Percentiles rank a stretch among this genome's conserved stretches.
Conservation (phyloP, 805 yeast genomes). For the Citeromyces matritensis region DNA sequence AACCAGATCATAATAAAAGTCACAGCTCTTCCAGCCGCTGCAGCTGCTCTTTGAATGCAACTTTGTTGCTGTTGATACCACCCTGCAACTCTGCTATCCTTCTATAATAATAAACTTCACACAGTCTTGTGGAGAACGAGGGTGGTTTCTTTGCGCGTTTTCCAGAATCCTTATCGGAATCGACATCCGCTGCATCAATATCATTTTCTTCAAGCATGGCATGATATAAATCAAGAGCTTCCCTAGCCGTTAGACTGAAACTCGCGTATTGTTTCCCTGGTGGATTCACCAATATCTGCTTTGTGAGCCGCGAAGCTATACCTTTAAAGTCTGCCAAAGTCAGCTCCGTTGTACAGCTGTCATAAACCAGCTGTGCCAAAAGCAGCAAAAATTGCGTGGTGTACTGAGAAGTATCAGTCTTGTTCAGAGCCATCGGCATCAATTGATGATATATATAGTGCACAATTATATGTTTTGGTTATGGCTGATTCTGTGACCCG, state of each 20-base stretch:
- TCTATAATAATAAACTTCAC: slow-evolving; percentile 8
- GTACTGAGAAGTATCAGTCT: slow-evolving; percentile 4
- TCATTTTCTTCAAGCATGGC: slow-evolving; percentile 7
- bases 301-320: slow-evolving; percentile 6
- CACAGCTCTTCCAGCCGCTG: slow-evolving; percentile 1
- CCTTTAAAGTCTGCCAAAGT: slow-evolving; percentile 3
- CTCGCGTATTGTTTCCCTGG: background rate
- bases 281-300: slow-evolving; percentile 11
- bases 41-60: slow-evolving; percentile 5
- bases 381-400: slow-evolving; percentile 14
- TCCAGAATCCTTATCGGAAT: slow-evolving; percentile 3
- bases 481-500: slow-evolving; percentile 1
- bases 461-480: slow-evolving; percentile 1
- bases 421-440: too few species aligned
- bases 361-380: slow-evolving; percentile 14
- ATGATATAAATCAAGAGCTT: slow-evolving; percentile 6
- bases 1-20: too few species aligned
- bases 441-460: slow-evolving; percentile 5
- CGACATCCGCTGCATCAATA: slow-evolving; percentile 2
- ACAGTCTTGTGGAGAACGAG: slow-evolving; percentile 7
- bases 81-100: slow-evolving; percentile 10
- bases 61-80: slow-evolving; percentile 5
- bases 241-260: slow-evolving; percentile 4
- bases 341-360: slow-evolving; percentile 5
- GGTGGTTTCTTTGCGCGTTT: slow-evolving; percentile 5